Conservation (phyloP, 2,329 filamentous ascomycete genomes). For the Microdochium bolleyi region DNA sequence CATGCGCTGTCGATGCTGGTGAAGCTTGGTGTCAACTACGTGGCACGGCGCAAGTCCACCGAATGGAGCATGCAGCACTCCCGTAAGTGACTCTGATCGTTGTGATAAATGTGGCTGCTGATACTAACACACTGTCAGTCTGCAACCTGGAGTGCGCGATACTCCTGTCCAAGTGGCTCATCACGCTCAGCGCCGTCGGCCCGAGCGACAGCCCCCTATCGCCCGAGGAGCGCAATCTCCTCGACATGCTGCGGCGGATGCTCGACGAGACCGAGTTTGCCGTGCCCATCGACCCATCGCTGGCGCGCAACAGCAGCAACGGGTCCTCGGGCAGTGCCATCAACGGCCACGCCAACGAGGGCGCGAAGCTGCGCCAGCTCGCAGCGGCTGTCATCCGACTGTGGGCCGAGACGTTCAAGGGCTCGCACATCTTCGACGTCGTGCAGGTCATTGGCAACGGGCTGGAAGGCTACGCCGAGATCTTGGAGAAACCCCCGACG, state of each 20-base stretch:
- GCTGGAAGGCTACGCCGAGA: slow-evolving; percentile 47
- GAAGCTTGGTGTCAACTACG: slow-evolving; percentile 54
- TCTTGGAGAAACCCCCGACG: slow-evolving; percentile 42
- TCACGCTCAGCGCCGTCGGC: slow-evolving; percentile 44
- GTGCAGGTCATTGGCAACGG: slow-evolving; percentile 50
- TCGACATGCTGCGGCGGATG: slow-evolving; percentile 50
- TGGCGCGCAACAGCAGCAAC: slow-evolving; percentile 27
- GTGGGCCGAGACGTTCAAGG: slow-evolving; percentile 56
- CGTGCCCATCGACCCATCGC: slow-evolving; percentile 49
- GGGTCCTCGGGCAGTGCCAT: slow-evolving; percentile 20
- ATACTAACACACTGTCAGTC: slow-evolving; percentile 25
- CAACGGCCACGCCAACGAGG: slow-evolving; percentile 32
- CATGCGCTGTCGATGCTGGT: slow-evolving; percentile 62
- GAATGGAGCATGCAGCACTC: slow-evolving; percentile 59
- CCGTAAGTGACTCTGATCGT: slow-evolving; percentile 28
- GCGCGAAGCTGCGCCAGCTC: slow-evolving; percentile 44
- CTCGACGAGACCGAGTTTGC: slow-evolving; percentile 56
- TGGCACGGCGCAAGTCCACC: slow-evolving; percentile 50
- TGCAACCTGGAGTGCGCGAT: slow-evolving; percentile 57
- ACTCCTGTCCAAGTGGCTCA: slow-evolving; percentile 51
- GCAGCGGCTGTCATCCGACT: slow-evolving; percentile 50
- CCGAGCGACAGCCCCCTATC: slow-evolving; percentile 41
- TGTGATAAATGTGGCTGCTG: background rate
- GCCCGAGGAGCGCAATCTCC: slow-evolving; percentile 43
- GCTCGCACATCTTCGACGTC: slow-evolving; percentile 52